Evolutionary conservation across 495 filamentous ascomycete species (phyloP).

Genomic region (Penicillium lagena): DNA sequence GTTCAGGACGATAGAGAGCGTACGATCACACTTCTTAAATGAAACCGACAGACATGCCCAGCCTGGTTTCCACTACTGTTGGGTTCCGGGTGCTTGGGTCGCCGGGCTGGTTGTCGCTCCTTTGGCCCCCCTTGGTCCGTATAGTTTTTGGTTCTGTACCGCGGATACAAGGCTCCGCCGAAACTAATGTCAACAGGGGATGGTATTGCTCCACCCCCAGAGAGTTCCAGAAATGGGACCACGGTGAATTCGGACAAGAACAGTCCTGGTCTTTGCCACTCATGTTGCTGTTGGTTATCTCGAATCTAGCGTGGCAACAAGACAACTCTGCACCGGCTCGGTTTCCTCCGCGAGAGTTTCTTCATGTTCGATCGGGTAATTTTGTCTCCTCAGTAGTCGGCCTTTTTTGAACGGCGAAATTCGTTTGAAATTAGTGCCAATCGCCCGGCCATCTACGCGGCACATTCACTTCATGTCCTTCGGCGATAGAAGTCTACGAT

Average conservation of each 20-base stretch:
- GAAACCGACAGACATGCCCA: constrained; percentile 9
- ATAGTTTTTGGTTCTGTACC: constrained; percentile 12
- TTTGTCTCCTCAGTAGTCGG: constrained; percentile 3
- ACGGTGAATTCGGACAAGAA: constrained; percentile 15
- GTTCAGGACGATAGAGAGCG: too few relatives aligned
- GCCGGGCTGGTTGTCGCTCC: constrained; percentile 13
- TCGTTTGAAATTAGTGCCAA: too few relatives aligned
- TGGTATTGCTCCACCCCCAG: constrained; percentile 11
- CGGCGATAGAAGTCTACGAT: too few relatives aligned
- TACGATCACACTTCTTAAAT: neutral
- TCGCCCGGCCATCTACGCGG: too few relatives aligned
- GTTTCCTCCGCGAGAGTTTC: too few relatives aligned
- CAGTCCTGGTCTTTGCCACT: constrained; percentile 6
- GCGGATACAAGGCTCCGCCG: constrained; percentile 16
- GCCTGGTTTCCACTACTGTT: constrained; percentile 13
- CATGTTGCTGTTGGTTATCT: too few relatives aligned
- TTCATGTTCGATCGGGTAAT: constrained; percentile 21
- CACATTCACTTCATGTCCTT: too few relatives aligned
- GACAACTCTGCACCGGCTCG: neutral
- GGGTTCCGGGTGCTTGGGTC: constrained; percentile 17
- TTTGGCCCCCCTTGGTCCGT: constrained; percentile 14
- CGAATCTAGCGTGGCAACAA: constrained; percentile 8
- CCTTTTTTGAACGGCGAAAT: too few relatives aligned
- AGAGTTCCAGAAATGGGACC: neutral
- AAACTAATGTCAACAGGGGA: constrained; percentile 12